Evolutionary conservation across 2,329 filamentous ascomycete species (phyloP), one percentile per base, ranked within the genome.

Genomic region (Stachybotrys echinatus): DNA sequence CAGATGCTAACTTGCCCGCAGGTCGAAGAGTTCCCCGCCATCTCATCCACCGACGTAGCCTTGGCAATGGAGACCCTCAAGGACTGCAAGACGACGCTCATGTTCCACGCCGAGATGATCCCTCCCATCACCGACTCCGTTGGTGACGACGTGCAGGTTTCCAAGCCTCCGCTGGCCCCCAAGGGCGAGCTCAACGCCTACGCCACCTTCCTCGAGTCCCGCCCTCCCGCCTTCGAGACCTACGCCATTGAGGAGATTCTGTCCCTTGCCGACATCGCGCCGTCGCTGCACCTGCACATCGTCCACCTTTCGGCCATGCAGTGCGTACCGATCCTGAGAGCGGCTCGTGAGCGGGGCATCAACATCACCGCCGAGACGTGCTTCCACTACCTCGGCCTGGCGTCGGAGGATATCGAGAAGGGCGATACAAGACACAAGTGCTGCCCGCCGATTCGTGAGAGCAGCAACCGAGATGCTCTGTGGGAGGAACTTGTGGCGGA

Each of bases 81-180:
- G 53, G 84, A 89, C 58, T 80, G 85, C 48, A 80, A 89, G 18
- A 97, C 94, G 2, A 95, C 91, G 0, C 83, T 97, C 60, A 97
- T 99, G 92, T 99, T 99, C 74, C 94, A 99, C 65, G 94, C 94
- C 50, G 94, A 99, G 70, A 97, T 96, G 91, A 85, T 95, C 12
- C 91, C 92, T n/a, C 89, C 90, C 18, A 88, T 92, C 57, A 73
- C 88, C 46, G 82, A 83, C 57, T 91, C 89, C 0, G 87, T 92
- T 2, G 87, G 88, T 48, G 89, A 94, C 65, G 83, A 84, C 22
- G 84, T 90, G 4, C 86, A 89, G 61, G 70, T 72, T 22, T 88
- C 88, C 0, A 74, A 80, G 6, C 82, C 89, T 18, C 88, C 89
- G 0, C 72, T 87, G 6, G 81, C 80, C 1, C 89, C 89, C 4